Base-by-base conservation (phyloP, 768 basidiomycete genomes). In the Termitomyces sp. region DNA sequence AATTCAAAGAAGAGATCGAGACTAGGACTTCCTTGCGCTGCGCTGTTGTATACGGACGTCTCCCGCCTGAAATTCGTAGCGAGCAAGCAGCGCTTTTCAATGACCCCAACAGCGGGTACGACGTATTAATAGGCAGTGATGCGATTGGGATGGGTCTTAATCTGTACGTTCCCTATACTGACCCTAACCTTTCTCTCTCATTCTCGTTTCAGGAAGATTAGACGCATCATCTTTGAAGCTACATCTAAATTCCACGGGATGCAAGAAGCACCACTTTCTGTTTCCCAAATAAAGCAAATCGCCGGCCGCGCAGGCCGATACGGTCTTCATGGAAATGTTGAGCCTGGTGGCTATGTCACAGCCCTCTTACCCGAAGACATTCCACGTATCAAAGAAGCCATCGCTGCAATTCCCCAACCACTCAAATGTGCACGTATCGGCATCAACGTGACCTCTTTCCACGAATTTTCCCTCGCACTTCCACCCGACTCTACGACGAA, bases 141-240 rank as follows among this genome's bases (percentile, higher is more conserved):
- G 94, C 94, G 0, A 87, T 98, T 48, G 94, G 97, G 2, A 95
- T 99, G 94, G 97, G 97, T 0, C 78, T 99, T 21, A 98, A 99
- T 67, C 72, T 99, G 97, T 98, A 68, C 43, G 89, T 75, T 4
- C 37, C 19, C 14, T 40, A n/a, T 46, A 52, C 8, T 62, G 27
- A 0, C 11, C 39, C 25, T 9, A 47, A 42, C 6, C 10, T 40
- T 3, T 42, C 39, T 45, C 28, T 46, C 41, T 34, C 58, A 39
- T 40, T n/a, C 41, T 39, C 21, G 37, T 28, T 12, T 12, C 64
- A 98, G 95, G 35, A 94, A 93, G 78, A 98, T 98, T 72, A 87
- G 86, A n/a, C 68, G 68, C 3, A 43, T 69, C 48, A 61, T 70
- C 27, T 68, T 69, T 14, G 63, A 68, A 49, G 70, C 80, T 1